Evolutionary conservation across 192 early-diverging fungal genomes (phyloP), one percentile per base, ranked within the genome.

Genomic region (Umbelopsis ramanniana): DNA sequence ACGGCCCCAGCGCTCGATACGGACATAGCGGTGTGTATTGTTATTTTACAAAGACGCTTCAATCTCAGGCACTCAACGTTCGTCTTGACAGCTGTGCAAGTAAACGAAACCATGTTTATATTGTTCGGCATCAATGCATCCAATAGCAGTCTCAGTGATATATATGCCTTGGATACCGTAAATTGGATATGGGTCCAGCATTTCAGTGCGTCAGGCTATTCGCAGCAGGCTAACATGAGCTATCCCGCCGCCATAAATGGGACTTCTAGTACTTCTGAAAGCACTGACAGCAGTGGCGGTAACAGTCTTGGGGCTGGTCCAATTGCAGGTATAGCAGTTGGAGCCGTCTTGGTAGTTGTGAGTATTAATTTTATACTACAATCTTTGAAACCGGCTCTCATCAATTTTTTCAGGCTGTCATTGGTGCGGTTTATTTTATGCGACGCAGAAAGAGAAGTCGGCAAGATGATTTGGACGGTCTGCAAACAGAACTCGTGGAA

Each of bases 81-180:
- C 37, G 17, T n/a, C 15, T 6, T 63, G 1, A 29, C 37, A 63
- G 57, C 57, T 63, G 29, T 63, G 57, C 57, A 63, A 63, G 57
- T 63, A 0, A 63, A 63, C 15, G 57, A 63, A 19, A 63, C 57
- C 57, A 63, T 63, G 57, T 63, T 63, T 19, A 19, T 63, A 63
- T 7, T 63, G 57, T 63, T 63, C 57, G 57, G 57, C 6, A 6
- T 14, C 26, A n/a, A 63, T 19, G 11, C 57, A 63, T n/a, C 29
- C 7, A 63, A 37, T 33, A 63, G 5, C 14, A 63, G 57, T 33
- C 57, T 63, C 4, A 37, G 6, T 17, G 57, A 63, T 19, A 63
- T 63, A 2, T n/a, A 63, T 63, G 57, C 57, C 26, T 37, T 63
- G 14, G 57, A 63, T 37, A 63, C 57, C n/a, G 57, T 63, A 1